phyloP scores from a whole-genome alignment of 177 flowering plant species.

The Tripterygium wilfordii region DNA sequence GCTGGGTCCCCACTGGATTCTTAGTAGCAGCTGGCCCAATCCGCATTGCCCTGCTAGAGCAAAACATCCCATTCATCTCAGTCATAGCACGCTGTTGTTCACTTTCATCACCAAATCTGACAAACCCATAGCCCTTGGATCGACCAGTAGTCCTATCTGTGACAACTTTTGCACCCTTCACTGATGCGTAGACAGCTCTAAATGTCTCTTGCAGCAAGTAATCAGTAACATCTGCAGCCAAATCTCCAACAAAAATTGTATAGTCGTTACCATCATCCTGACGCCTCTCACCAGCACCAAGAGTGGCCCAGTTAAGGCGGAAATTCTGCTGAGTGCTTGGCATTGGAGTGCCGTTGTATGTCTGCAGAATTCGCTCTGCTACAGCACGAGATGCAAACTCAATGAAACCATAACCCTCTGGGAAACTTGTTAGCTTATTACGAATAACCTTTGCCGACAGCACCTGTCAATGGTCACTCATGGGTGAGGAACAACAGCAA shows the following conservation, averaged over 20 bases:
- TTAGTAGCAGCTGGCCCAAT: constrained; percentile 90
- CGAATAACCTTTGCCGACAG: constrained; percentile 73
- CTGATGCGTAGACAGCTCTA: constrained; percentile 52
- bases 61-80: constrained; percentile 82
- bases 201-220: constrained; percentile 77
- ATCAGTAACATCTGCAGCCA: constrained; percentile 91
- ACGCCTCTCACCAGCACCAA: constrained; percentile 72
- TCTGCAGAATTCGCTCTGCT: constrained; percentile 67
- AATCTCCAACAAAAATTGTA: constrained; percentile 92
- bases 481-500: too few relatives aligned
- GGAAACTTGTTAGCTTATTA: constrained; percentile 66
- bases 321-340: constrained; percentile 67
- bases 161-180: constrained; percentile 92
- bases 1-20: constrained; percentile 46
- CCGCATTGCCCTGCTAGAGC: constrained; percentile 84
- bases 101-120: constrained; percentile 83
- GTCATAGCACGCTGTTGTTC: constrained; percentile 86
- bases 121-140: constrained; percentile 96
- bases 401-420: constrained; percentile 90
- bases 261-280: constrained; percentile 66
- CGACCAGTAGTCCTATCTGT: constrained; percentile 88
- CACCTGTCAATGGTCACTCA: constrained; percentile 51
- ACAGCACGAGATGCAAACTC: constrained; percentile 66
- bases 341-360: constrained; percentile 75
- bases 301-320: constrained; percentile 87